Evolutionary conservation across 73 alveolate genomes (phyloP).

Genomic region (Paramecium pentaurelia): DNA sequence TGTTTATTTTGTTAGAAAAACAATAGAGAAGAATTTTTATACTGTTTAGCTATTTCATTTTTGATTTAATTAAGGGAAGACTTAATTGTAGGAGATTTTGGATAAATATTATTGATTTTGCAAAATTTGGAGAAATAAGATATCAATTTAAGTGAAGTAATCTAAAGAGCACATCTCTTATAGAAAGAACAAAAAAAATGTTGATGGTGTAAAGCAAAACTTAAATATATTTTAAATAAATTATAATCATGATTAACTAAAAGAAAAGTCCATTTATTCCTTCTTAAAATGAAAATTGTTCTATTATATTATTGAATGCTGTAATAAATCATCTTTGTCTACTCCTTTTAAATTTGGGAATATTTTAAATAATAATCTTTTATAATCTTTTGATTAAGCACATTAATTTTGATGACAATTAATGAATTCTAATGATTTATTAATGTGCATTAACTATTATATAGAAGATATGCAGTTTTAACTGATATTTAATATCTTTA

Average conservation of each 20-base stretch:
- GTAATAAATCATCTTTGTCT: not conserved
- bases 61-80: not conserved
- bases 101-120: not conserved
- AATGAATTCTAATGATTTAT: not conserved
- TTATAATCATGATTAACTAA: conserved; percentile 11
- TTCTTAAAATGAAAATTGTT: not conserved
- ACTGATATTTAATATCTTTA: not conserved
- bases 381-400: not conserved
- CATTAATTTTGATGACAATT: not conserved
- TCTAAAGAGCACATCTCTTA: not conserved
- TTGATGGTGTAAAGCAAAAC: not conserved
- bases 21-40: not conserved
- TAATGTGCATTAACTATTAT: not conserved
- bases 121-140: not conserved
- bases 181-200: not conserved
- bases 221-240: not conserved
- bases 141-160: not conserved
- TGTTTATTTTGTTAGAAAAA: not conserved
- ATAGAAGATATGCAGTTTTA: not conserved
- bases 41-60: not conserved
- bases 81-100: not conserved
- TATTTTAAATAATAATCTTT: not conserved
- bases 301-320: not conserved
- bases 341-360: conserved; percentile 4
- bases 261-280: not conserved